Conservation (phyloP, 352 stramenopile species). For the Bremia lactucae region DNA sequence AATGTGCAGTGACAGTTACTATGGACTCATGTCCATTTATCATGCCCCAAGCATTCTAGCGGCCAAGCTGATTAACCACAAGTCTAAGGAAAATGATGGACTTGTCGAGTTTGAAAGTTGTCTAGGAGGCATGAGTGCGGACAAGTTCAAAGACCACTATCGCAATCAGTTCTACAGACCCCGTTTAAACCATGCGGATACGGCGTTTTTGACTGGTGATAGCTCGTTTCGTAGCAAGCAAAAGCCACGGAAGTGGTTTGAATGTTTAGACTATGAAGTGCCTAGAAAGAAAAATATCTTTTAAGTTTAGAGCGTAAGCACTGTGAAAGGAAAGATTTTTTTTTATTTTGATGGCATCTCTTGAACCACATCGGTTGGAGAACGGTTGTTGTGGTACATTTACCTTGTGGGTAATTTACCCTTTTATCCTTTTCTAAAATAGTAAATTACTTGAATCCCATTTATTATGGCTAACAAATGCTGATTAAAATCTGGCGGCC, state of each 20-base stretch:
- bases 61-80: slow-evolving; percentile 13
- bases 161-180: slow-evolving; percentile 21
- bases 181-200: slow-evolving; percentile 34
- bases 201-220: slow-evolving; percentile 30
- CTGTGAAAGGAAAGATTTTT: neutral
- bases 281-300: no score
- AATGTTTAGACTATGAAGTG: slow-evolving; percentile 22
- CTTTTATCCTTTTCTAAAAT: no score
- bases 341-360: no score
- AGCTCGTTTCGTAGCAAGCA: slow-evolving; percentile 15
- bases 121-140: slow-evolving; percentile 9
- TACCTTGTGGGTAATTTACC: no score
- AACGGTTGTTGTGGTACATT: no score
- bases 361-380: no score
- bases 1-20: slow-evolving; percentile 30
- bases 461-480: slow-evolving; percentile 7
- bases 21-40: slow-evolving; percentile 23
- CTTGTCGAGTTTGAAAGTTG: slow-evolving; percentile 38
- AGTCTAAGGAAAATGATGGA: slow-evolving; percentile 22
- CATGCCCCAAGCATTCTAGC: slow-evolving; percentile 6
- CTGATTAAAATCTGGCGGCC: no score
- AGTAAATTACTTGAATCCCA: no score
- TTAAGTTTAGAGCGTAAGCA: neutral
- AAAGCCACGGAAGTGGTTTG: slow-evolving; percentile 34
- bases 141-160: slow-evolving; percentile 18